Base-by-base conservation (phyloP, 2,329 filamentous ascomycete genomes). In the Beauveria varroae region DNA sequence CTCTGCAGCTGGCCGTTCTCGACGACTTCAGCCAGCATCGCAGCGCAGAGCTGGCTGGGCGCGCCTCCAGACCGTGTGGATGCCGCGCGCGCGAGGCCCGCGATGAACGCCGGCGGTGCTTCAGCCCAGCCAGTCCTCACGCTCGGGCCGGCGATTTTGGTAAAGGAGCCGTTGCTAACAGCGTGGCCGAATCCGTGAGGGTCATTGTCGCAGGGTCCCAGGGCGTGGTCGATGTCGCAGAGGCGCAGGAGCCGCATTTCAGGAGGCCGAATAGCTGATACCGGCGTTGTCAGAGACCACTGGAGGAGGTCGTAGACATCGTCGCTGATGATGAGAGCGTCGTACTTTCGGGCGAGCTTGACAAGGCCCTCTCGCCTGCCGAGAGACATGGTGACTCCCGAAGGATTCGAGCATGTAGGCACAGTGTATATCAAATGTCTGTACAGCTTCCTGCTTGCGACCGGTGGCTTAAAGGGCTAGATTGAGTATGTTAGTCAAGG, bases 301-400 rank as follows among this genome's bases (percentile, higher is more conserved):
- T 93, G 89, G 5, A 98, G 79, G 66, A 93, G 88, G 72, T 98
- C 93, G 71, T 98, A 98, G 7, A 98, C 92, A 72, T 98, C 95
- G 75, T 98, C 93, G 56, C 85, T 85, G 26, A 97, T 81, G 60
- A 97, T 75, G n/a, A 98, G 81, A 7, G 90, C 91, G 71, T 98
- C 87, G 71, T 88, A 86, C 62, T 86, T 79, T 61, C 93, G 82
- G 0, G 93, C 93, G 8, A 97, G 74, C n/a, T 79, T 77, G 28
- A 98, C 86, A 4, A 98, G 80, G 12, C 78, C 78, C 64, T 86
- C 76, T 3, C 95, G 83, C 30, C 88, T 83, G n/a, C 74, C 71
- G 4, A 91, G 73, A 16, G 86, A 86, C 87, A 96, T 93, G 4
- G 90, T 92, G 69, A 87, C 88, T 40, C 88, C 91, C 0, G 89